phyloP scores from a whole-genome alignment of 2,329 filamentous ascomycete species.

The Ophiocordyceps camponoti-saundersi region DNA sequence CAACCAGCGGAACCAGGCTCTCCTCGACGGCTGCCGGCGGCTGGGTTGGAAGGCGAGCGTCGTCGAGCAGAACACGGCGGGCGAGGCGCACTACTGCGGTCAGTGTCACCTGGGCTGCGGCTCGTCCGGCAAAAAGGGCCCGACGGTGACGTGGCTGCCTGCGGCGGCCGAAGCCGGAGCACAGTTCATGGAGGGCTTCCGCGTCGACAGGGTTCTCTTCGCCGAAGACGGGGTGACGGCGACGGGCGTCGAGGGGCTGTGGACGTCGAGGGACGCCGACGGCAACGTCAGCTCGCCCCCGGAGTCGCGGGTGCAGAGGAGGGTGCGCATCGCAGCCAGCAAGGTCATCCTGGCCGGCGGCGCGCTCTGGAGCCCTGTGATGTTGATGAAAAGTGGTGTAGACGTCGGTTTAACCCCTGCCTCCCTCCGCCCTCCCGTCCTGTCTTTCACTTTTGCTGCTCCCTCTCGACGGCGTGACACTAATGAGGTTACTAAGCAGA shows the following conservation, averaged over 20 bases:
- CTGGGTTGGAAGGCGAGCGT: constrained; percentile 53
- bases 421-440: background rate
- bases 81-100: constrained; percentile 58
- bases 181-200: constrained; percentile 68
- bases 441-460: no score
- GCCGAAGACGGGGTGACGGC: constrained; percentile 39
- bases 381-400: constrained; percentile 64
- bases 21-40: constrained; percentile 60
- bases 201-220: constrained; percentile 55
- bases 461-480: background rate
- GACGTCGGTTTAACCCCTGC: constrained; percentile 25
- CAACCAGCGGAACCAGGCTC: constrained; percentile 50
- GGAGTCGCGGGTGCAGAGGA: constrained; percentile 32
- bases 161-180: constrained; percentile 65
- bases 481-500: constrained; percentile 23
- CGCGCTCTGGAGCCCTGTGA: constrained; percentile 56
- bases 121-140: constrained; percentile 61
- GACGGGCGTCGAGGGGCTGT: constrained; percentile 55
- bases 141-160: constrained; percentile 59
- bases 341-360: constrained; percentile 68
- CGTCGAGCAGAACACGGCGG: constrained; percentile 67
- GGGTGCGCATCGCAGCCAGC: constrained; percentile 59
- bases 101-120: constrained; percentile 44
- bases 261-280: constrained; percentile 52
- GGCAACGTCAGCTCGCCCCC: constrained; percentile 36